Percentiles rank a stretch among this genome's conserved stretches.
These are phyloP conservation scores for Fusarium nelsonii DNA, from an alignment of 2,329 filamentous ascomycete genomes.

Conservation along the genomic window DNA sequence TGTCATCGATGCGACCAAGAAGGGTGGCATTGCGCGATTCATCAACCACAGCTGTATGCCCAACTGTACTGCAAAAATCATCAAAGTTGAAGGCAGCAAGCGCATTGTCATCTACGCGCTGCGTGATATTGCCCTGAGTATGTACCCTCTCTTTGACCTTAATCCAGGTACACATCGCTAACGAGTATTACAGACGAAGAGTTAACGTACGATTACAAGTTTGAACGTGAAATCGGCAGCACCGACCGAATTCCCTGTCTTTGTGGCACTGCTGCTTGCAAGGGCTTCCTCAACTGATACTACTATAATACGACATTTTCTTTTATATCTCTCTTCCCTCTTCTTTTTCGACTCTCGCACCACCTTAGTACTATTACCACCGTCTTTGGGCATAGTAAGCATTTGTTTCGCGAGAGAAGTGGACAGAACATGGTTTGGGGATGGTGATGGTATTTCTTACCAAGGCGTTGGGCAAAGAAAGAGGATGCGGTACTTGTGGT, in stretches of 20 bases:
- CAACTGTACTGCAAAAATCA: slow-evolving; percentile 99
- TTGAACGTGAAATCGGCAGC: slow-evolving; percentile 95
- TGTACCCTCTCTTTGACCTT: slow-evolving; percentile 55
- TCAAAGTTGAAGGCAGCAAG: slow-evolving; percentile 97
- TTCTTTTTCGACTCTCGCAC: slow-evolving; percentile 13
- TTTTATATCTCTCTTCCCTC: slow-evolving; percentile 15
- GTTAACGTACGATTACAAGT: slow-evolving; percentile 99
- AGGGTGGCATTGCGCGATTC: slow-evolving; percentile 96
- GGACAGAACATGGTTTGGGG: slow-evolving; percentile 38
- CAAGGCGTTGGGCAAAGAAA: slow-evolving; percentile 38
- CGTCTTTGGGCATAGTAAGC: slow-evolving; percentile 17
- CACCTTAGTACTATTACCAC: slow-evolving; percentile 6
- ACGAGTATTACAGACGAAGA: slow-evolving; percentile 80
- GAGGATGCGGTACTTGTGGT: slow-evolving; percentile 3
- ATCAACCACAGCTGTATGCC: slow-evolving; percentile 99
- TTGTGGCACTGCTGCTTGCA: slow-evolving; percentile 95
- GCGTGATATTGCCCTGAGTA: slow-evolving; percentile 94
- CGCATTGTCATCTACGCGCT: slow-evolving; percentile 98
- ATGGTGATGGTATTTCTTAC: slow-evolving; percentile 33
- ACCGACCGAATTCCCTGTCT: slow-evolving; percentile 97
- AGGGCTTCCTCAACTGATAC: slow-evolving; percentile 94
- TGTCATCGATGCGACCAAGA: slow-evolving; percentile 97
- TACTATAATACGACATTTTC: slow-evolving; percentile 31
- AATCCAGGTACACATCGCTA: slow-evolving; percentile 11
- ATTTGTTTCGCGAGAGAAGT: slow-evolving; percentile 9